phyloP scores from a whole-genome alignment of 371 early-diverging fungal genomes.

The Catenaria anguillulae region DNA sequence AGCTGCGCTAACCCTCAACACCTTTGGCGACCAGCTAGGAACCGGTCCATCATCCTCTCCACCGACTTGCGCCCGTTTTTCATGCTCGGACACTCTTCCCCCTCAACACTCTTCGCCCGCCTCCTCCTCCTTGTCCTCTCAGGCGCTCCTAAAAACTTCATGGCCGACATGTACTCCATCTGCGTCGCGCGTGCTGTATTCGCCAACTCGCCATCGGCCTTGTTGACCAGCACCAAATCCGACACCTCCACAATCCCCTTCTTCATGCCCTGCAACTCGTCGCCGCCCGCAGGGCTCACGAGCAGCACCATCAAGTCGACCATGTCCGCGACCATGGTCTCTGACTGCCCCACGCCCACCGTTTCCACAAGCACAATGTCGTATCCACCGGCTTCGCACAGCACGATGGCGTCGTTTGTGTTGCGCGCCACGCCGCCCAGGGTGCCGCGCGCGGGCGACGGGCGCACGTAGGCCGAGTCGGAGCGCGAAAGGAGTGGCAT shows the following conservation, averaged over 20 bases:
- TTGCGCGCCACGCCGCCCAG: slow-evolving; percentile 61
- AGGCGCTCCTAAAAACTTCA: slow-evolving; percentile 34
- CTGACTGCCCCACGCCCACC: slow-evolving; percentile 70
- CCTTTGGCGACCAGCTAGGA: slow-evolving; percentile 19
- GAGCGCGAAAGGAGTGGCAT: slow-evolving; percentile 48
- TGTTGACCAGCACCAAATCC: slow-evolving; percentile 61
- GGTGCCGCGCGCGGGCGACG: slow-evolving; percentile 51
- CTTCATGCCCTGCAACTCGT: slow-evolving; percentile 67
- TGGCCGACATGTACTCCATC: slow-evolving; percentile 44
- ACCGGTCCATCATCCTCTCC: too few species aligned
- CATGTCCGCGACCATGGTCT: slow-evolving; percentile 71
- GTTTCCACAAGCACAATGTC: slow-evolving; percentile 66
- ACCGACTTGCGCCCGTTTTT: too few species aligned
- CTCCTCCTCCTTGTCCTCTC: too few species aligned
- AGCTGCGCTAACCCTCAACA: slow-evolving; percentile 42
- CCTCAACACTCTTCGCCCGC: too few species aligned
- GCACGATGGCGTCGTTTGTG: slow-evolving; percentile 56
- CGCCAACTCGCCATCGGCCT: slow-evolving; percentile 52
- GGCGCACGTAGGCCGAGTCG: slow-evolving; percentile 48
- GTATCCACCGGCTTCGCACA: slow-evolving; percentile 61
- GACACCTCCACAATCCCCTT: slow-evolving; percentile 68
- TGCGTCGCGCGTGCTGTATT: slow-evolving; percentile 43
- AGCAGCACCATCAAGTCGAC: slow-evolving; percentile 51
- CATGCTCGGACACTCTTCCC: too few species aligned
- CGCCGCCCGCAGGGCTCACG: slow-evolving; percentile 47